Percentiles rank a stretch among this genome's conserved stretches.
Conservation (phyloP, 2,329 filamentous ascomycete genomes). For the Aspergillus niger region DNA sequence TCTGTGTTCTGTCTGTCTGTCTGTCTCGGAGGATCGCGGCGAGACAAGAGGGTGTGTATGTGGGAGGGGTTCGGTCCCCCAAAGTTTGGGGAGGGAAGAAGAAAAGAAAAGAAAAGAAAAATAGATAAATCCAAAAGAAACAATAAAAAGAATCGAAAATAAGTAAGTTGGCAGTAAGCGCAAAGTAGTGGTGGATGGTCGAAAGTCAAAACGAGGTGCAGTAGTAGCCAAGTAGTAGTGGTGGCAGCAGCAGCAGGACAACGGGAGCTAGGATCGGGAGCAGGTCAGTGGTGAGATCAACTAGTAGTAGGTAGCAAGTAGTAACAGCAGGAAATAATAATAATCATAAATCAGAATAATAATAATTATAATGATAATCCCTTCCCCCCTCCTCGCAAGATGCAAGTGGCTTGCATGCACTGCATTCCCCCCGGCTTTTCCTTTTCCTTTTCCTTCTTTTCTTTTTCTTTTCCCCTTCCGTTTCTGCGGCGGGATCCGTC, state of each 20-base stretch:
- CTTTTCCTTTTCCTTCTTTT: background rate
- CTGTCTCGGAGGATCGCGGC: too few species aligned
- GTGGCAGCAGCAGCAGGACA: background rate
- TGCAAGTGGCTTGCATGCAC: background rate
- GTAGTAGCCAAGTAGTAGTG: background rate
- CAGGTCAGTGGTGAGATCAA: slow-evolving; percentile 4
- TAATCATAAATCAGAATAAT: background rate
- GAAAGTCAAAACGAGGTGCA: background rate
- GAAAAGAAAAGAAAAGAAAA: background rate
- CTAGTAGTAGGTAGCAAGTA: background rate
- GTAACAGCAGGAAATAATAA: background rate
- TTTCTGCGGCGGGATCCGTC: background rate
- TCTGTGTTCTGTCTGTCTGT: too few species aligned
- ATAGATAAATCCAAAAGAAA: background rate
- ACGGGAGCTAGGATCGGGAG: slow-evolving; percentile 3
- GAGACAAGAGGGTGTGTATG: background rate
- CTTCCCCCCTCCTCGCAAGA: background rate
- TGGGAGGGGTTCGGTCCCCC: background rate
- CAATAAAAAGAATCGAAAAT: too few species aligned
- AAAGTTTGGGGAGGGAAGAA: too few species aligned
- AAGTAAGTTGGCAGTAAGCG: too few species aligned
- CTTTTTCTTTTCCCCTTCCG: background rate
- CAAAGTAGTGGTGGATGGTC: too few species aligned
- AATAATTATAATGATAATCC: too few species aligned
- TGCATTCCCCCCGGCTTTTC: background rate